Percentiles rank a stretch among this genome's conserved stretches.
phyloP scores from a whole-genome alignment of 805 yeast genomes.

The Pachysolen tannophilus region DNA sequence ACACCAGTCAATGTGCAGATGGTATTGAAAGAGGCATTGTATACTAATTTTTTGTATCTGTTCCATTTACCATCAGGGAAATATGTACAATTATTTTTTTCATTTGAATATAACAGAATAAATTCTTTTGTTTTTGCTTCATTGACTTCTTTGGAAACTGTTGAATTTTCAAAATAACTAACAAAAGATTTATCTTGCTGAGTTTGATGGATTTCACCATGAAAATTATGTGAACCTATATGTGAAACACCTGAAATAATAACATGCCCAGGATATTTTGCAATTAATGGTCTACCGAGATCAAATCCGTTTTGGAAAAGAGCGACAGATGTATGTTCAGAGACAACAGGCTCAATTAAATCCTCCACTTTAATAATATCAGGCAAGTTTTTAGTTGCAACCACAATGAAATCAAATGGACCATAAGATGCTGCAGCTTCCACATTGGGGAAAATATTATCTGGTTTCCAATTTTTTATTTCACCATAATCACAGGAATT shows the following conservation, averaged over 20 bases:
- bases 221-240: conserved; percentile 49
- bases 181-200: conserved; percentile 42
- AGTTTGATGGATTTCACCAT: conserved; percentile 41
- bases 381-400: conserved; percentile 58
- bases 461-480: conserved; percentile 48
- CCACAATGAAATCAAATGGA: conserved; percentile 46
- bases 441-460: conserved; percentile 21
- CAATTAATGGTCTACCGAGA: conserved; percentile 27
- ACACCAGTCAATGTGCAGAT: conserved; percentile 49
- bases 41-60: conserved; percentile 62
- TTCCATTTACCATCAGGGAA: conserved; percentile 39
- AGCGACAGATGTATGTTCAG: conserved; percentile 24
- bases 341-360: conserved; percentile 15
- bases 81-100: conserved; percentile 30
- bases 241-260: conserved; percentile 57
- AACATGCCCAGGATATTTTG: conserved; percentile 40
- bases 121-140: conserved; percentile 32
- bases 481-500: conserved; percentile 57
- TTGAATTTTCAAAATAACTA: conserved; percentile 42
- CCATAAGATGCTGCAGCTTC: conserved; percentile 34
- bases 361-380: conserved; percentile 45
- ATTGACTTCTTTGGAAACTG: conserved; percentile 22
- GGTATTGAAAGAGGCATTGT: conserved; percentile 63
- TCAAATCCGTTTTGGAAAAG: conserved; percentile 33
- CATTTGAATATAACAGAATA: conserved; percentile 36